phyloP scores from a whole-genome alignment of 176 grass and related monocot species.

The Neostapfia colusana region DNA sequence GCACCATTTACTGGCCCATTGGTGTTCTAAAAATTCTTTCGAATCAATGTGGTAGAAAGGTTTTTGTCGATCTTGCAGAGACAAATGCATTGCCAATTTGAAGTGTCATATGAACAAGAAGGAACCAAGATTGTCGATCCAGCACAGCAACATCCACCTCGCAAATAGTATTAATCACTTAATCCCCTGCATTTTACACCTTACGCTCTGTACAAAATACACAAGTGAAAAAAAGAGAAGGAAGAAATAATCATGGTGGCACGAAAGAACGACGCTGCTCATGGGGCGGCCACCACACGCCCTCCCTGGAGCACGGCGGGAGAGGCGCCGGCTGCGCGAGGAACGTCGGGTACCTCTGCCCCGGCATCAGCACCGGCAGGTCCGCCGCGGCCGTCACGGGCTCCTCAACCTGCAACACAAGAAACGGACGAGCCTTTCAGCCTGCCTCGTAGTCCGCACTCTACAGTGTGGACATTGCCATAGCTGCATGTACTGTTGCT shows the following conservation, averaged over 20 bases:
- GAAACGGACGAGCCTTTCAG: slow-evolving; percentile 14
- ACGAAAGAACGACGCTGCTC: slow-evolving; percentile 8
- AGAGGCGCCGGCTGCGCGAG: slow-evolving; percentile 87
- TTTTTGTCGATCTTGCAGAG: neutral
- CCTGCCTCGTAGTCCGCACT: neutral
- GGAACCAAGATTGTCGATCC: neutral
- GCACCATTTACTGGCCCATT: no score
- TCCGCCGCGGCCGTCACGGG: slow-evolving; percentile 14
- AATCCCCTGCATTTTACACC: neutral
- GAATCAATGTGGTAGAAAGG: no score
- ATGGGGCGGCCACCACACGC: slow-evolving; percentile 71
- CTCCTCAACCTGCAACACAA: slow-evolving; percentile 47
- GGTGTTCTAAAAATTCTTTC: no score
- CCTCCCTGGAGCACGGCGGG: slow-evolving; percentile 65
- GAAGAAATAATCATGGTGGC: slow-evolving; percentile 30
- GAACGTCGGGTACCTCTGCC: slow-evolving; percentile 82
- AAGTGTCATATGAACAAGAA: neutral
- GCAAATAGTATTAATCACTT: neutral
- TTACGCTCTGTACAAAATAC: slow-evolving; percentile 12
- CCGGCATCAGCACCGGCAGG: slow-evolving; percentile 91
- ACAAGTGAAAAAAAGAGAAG: neutral
- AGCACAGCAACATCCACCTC: neutral
- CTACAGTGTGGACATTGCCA: neutral
- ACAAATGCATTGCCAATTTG: neutral
- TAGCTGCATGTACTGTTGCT: neutral